Evolutionary conservation across 768 basidiomycete species (phyloP).

Genomic region (Artomyces pyxidatus): DNA sequence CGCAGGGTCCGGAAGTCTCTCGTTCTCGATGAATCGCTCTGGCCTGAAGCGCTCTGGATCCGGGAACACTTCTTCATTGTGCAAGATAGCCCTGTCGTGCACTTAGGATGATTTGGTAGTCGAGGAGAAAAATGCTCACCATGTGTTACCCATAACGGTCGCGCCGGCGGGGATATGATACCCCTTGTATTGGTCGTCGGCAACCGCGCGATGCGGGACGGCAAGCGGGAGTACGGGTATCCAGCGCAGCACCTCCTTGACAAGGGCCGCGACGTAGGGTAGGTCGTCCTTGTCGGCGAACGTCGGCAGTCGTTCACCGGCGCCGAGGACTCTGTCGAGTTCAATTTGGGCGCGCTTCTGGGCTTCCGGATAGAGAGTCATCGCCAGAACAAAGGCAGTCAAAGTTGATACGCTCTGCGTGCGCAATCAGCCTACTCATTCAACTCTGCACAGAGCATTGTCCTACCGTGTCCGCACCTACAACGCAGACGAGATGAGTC

Average conservation of each 20-base stretch:
- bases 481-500: not conserved
- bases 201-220: slow-evolving; percentile 14
- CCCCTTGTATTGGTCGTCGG: slow-evolving; percentile 20
- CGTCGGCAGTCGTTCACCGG: slow-evolving; percentile 15
- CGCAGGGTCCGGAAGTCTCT: slow-evolving; percentile 5
- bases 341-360: slow-evolving; percentile 19
- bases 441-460: not conserved
- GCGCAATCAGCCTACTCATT: not conserved
- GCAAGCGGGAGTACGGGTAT: slow-evolving; percentile 16
- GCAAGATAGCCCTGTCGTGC: slow-evolving; percentile 13
- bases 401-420: slow-evolving; percentile 11
- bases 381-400: slow-evolving; percentile 17
- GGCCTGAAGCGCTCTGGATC: slow-evolving; percentile 15
- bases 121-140: not conserved
- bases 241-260: slow-evolving; percentile 19
- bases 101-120: not conserved
- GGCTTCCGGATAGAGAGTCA: slow-evolving; percentile 18
- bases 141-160: slow-evolving; percentile 16
- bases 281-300: slow-evolving; percentile 15
- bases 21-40: slow-evolving; percentile 13
- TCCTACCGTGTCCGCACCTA: slow-evolving; percentile 8
- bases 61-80: slow-evolving; percentile 12
- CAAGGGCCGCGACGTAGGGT: slow-evolving; percentile 11
- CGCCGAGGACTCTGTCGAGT: slow-evolving; percentile 18
- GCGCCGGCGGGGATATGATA: slow-evolving; percentile 22